Evolutionary conservation across 75 land plant genomes (phyloP).

Genomic region (Picea glauca): DNA sequence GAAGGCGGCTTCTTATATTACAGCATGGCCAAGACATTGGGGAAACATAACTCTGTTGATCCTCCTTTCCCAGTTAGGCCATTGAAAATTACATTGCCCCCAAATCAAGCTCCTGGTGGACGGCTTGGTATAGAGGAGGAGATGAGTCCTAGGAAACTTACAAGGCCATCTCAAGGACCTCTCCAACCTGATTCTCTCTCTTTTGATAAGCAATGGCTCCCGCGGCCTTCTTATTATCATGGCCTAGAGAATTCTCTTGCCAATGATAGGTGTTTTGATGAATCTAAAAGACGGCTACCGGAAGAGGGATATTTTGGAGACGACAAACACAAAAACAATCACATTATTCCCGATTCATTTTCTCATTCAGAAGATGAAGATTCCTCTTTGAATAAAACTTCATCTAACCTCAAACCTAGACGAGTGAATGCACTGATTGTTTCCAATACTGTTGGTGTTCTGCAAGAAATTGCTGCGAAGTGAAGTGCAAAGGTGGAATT

Average conservation of each 20-base stretch:
- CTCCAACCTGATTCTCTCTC: constrained; percentile 33
- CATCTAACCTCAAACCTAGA: neutral
- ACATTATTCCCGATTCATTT: constrained; percentile 6
- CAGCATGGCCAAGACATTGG: constrained; percentile 44
- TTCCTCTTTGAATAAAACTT: neutral
- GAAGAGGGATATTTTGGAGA: constrained; percentile 32
- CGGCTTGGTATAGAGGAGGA: constrained; percentile 49
- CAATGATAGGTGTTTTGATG: constrained; percentile 4
- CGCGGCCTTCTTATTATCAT: constrained; percentile 20
- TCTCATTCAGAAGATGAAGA: constrained; percentile 9
- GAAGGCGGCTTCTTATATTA: constrained; percentile 42
- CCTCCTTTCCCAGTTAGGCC: constrained; percentile 9
- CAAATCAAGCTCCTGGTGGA: constrained; percentile 27
- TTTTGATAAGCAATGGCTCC: constrained; percentile 32
- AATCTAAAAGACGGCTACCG: constrained; percentile 6
- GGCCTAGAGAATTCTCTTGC: constrained; percentile 11
- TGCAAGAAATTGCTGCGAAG: constrained; percentile 23
- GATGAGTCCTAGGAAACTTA: constrained; percentile 29
- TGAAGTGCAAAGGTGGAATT: constrained; percentile 16
- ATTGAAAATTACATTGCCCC: constrained; percentile 15
- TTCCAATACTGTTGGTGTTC: constrained; percentile 10
- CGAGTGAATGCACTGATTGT: neutral
- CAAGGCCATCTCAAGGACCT: constrained; percentile 27
- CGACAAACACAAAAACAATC: constrained; percentile 11
- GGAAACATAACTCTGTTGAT: constrained; percentile 6